These are phyloP conservation scores for Mariannaea elegans DNA, from an alignment of 2,329 filamentous ascomycete species.

Conservation along the genomic window DNA sequence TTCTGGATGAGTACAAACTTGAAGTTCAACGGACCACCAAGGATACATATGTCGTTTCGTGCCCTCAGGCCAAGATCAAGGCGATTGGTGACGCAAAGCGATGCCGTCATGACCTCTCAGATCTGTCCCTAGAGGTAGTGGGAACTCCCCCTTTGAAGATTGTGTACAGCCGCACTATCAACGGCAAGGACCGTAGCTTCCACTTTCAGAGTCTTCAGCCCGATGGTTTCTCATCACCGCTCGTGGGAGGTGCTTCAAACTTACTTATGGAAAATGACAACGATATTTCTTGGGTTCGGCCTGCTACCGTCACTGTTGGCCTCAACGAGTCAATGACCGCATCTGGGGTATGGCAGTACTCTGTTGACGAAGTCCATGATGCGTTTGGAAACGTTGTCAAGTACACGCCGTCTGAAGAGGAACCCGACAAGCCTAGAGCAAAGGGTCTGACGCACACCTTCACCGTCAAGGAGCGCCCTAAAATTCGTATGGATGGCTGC, in stretches of 20 bases:
- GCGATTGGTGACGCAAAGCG: slow-evolving; percentile 68
- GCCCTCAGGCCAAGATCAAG: slow-evolving; percentile 81
- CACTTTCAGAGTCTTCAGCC: slow-evolving; percentile 95
- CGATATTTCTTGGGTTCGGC: slow-evolving; percentile 82
- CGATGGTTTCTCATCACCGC: slow-evolving; percentile 81
- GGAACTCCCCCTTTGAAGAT: slow-evolving; percentile 93
- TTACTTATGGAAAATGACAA: slow-evolving; percentile 69
- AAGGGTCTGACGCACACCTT: slow-evolving; percentile 79
- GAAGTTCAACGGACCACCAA: slow-evolving; percentile 82
- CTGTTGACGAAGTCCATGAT: slow-evolving; percentile 91
- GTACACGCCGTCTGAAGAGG: slow-evolving; percentile 73
- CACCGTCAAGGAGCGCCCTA: slow-evolving; percentile 85
- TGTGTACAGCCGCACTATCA: slow-evolving; percentile 88
- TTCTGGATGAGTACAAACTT: slow-evolving; percentile 92
- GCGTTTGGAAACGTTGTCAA: slow-evolving; percentile 86
- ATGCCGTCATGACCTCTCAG: slow-evolving; percentile 88
- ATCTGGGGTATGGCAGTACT: slow-evolving; percentile 86
- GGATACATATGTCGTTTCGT: slow-evolving; percentile 85
- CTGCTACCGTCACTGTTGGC: slow-evolving; percentile 79
- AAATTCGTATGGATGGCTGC: slow-evolving; percentile 75
- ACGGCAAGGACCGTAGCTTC: slow-evolving; percentile 82
- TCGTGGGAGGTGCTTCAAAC: slow-evolving; percentile 69
- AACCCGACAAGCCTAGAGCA: slow-evolving; percentile 71
- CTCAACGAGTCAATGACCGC: slow-evolving; percentile 88
- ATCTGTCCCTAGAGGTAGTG: slow-evolving; percentile 82